Base-by-base conservation (phyloP, 441 rosid species). In the Hura crepitans region DNA sequence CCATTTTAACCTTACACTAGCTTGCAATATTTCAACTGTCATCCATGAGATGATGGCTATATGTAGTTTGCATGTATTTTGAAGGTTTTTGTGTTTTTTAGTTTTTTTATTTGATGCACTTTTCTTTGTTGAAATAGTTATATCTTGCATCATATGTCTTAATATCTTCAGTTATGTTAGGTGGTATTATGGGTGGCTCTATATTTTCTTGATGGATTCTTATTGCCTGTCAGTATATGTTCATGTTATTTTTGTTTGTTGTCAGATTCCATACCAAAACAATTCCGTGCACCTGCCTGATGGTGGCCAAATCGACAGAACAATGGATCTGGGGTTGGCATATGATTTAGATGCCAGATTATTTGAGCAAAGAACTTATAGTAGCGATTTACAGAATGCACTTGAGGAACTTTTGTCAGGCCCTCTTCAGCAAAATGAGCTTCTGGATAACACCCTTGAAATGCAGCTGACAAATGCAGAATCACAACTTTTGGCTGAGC, bases 331-430 rank as follows among this genome's bases (percentile, higher is more conserved):
- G 61, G 90, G 82, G 39, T 72, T 80, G 74, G 67, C 80, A 45
- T 84, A 79, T 76, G 85, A 83, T 73, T 66, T 81, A 31, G 84
- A 65, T 74, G 57, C 59, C 43, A 74, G 75, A 62, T 78, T 85
- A 65, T 75, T 79, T 75, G 91, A 82, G 77, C 90, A 79, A 81
- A 76, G 77, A 59, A 77, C 82, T 47, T 69, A 74, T 30, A 80
- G 69, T 66, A 46, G 70, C 30, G 68, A 46, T 61, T 63, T 71
- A 33, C 80, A 77, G 20, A 72, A 72, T 71, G 59, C 75, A 56
- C 63, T 78, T 6, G 85, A 81, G 79, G 72, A 82, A 64, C 72
- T 76, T 43, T 75, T 77, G 69, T 70, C 82, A 59, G 71, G 74
- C 65, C 78, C 78, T 69, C 73, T 74, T 77, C 79, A 58, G 64